A percentile compares a stretch with the other conserved stretches of the same genome.
phyloP scores from a whole-genome alignment of 2,329 filamentous ascomycete species.

The Madurella mycetomatis region DNA sequence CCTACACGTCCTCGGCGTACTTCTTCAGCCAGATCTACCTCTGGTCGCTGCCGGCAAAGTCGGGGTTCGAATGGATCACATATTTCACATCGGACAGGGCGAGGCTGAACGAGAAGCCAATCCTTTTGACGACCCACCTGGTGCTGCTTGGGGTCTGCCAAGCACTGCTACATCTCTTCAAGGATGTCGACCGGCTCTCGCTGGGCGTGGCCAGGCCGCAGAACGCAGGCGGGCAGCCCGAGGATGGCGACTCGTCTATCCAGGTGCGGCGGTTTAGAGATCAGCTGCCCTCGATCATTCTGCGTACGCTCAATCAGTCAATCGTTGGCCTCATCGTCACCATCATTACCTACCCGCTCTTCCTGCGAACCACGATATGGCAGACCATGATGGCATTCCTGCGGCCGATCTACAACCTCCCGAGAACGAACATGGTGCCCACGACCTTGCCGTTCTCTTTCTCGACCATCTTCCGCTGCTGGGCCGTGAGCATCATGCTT shows the following conservation, averaged over 20 bases:
- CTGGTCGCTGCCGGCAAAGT: constrained; percentile 57
- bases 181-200: constrained; percentile 66
- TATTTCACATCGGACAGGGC: constrained; percentile 67
- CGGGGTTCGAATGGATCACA: constrained; percentile 69
- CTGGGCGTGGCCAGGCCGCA: constrained; percentile 37
- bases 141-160: constrained; percentile 65
- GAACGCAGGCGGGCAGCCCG: constrained; percentile 15
- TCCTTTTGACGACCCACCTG: constrained; percentile 73
- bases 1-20: constrained; percentile 73
- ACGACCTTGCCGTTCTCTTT: constrained; percentile 53
- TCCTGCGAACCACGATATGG: constrained; percentile 64
- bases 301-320: constrained; percentile 38
- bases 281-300: constrained; percentile 38
- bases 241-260: constrained; percentile 24
- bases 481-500: constrained; percentile 62
- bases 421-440: constrained; percentile 63
- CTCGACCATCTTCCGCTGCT: constrained; percentile 52
- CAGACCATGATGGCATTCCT: constrained; percentile 64
- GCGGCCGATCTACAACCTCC: constrained; percentile 69
- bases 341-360: constrained; percentile 55
- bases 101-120: constrained; percentile 77
- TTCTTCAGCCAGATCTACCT: constrained; percentile 79
- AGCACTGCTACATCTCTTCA: constrained; percentile 63
- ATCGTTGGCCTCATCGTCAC: constrained; percentile 41
- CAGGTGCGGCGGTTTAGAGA: constrained; percentile 35